A percentile compares a stretch with the other conserved stretches of the same genome.
Evolutionary conservation across 2,329 filamentous ascomycete genomes (phyloP).

Genomic region (Rachicladosporium sp.): DNA sequence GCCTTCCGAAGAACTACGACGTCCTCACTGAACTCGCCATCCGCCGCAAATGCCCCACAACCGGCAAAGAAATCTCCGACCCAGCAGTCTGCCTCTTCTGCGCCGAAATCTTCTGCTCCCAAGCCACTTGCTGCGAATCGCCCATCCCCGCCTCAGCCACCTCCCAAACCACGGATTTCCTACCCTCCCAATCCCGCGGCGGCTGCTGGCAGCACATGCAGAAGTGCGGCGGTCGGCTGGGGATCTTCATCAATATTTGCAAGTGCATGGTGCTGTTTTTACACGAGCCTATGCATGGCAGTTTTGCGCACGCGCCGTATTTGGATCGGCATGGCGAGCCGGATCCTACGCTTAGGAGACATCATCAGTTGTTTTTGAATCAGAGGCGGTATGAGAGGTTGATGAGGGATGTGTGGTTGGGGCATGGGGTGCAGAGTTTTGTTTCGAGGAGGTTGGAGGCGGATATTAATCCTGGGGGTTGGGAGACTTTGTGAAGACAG

Average conservation of each 20-base stretch:
- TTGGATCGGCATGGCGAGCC: conserved; percentile 93
- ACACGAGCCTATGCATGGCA: conserved; percentile 63
- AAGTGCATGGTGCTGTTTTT: conserved; percentile 89
- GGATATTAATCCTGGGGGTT: conserved; percentile 93
- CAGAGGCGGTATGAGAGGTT: conserved; percentile 87
- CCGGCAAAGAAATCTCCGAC: conserved; percentile 81
- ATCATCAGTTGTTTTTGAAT: conserved; percentile 81
- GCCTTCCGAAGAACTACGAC: conserved; percentile 84
- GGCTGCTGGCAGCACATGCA: conserved; percentile 84
- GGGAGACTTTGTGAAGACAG: conserved; percentile 55
- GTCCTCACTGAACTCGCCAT: conserved; percentile 86
- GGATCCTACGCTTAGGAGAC: conserved; percentile 74
- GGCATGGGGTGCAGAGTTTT: conserved; percentile 74
- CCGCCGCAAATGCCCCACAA: conserved; percentile 69
- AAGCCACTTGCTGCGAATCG: conserved; percentile 67
- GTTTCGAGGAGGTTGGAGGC: conserved; percentile 85
- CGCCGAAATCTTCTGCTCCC: conserved; percentile 91
- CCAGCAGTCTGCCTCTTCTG: conserved; percentile 89
- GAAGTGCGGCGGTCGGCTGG: conserved; percentile 80
- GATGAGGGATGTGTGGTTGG: conserved; percentile 73
- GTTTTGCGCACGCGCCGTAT: conserved; percentile 79
- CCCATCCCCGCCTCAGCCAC: conserved; percentile 36
- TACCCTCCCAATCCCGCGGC: conserved; percentile 32
- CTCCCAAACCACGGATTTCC: conserved; percentile 20
- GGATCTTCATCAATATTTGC: conserved; percentile 91